A percentile compares a stretch with the other conserved stretches of the same genome.
Evolutionary conservation across 108 stramenopile species (phyloP).

Genomic region (Fragilaria radians): DNA sequence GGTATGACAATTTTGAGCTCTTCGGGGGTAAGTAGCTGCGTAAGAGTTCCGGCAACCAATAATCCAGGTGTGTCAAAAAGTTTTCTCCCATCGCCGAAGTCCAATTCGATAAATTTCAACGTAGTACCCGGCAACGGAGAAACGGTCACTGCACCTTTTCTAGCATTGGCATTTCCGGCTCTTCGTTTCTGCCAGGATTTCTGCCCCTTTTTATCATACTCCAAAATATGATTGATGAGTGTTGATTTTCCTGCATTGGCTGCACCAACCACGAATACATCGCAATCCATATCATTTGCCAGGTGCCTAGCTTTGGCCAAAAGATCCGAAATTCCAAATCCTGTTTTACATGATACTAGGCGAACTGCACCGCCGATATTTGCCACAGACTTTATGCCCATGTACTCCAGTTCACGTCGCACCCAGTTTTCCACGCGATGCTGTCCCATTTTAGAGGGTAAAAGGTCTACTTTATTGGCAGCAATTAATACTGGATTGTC

Average conservation of each 20-base stretch:
- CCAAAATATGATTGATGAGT: conserved; percentile 72
- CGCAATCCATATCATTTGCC: conserved; percentile 71
- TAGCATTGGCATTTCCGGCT: conserved; percentile 67
- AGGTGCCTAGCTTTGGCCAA: conserved; percentile 66
- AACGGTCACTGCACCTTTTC: conserved; percentile 74
- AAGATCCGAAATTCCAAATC: conserved; percentile 65
- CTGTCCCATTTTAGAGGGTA: conserved; percentile 78
- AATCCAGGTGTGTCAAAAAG: conserved; percentile 88
- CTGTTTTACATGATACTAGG: conserved; percentile 81
- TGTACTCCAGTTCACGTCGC: conserved; percentile 79
- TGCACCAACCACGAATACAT: conserved; percentile 85
- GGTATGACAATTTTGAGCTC: conserved; percentile 87
- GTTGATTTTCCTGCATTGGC: conserved; percentile 89
- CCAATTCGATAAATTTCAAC: conserved; percentile 82
- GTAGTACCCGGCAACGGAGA: conserved; percentile 86
- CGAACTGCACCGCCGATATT: conserved; percentile 84
- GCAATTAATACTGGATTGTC: conserved; percentile 88
- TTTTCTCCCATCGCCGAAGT: conserved; percentile 57
- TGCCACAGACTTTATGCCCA: conserved; percentile 73
- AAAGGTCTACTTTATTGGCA: conserved; percentile 84
- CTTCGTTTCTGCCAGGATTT: conserved; percentile 28
- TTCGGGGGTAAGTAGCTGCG: conserved; percentile 78
- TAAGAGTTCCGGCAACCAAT: conserved; percentile 75
- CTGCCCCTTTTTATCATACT: conserved; percentile 32
- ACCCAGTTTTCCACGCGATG: conserved; percentile 83